These are phyloP conservation scores for Termitomyces sp. DNA, from an alignment of 768 basidiomycete genomes.

Conservation along the genomic window DNA sequence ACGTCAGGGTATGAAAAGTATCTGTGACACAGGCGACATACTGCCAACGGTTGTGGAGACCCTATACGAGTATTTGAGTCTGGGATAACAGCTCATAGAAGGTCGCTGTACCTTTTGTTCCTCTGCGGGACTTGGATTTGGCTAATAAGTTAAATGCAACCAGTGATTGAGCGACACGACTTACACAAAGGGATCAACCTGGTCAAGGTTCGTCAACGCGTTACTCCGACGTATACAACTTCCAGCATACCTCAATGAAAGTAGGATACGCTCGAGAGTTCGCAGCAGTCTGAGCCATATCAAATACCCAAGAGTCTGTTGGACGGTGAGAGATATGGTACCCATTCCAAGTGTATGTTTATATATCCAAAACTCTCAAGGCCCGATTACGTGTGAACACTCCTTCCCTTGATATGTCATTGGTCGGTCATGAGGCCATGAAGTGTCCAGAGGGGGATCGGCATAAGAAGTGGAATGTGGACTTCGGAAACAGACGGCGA, in stretches of 20 bases:
- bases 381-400: not conserved
- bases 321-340: not conserved
- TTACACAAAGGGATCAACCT: conserved; percentile 73
- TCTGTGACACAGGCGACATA: conserved; percentile 28
- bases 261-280: conserved; percentile 62
- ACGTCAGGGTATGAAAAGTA: not conserved
- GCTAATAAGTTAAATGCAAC: not conserved
- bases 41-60: conserved; percentile 75
- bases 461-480: not conserved
- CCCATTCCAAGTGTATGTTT: not conserved
- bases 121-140: conserved; percentile 33
- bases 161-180: conserved; percentile 14
- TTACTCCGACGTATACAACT: not conserved
- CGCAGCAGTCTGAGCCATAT: conserved; percentile 34
- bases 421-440: not conserved
- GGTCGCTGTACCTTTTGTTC: conserved; percentile 48
- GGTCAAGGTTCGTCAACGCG: not conserved
- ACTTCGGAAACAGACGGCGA: no score
- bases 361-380: not conserved
- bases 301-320: not conserved
- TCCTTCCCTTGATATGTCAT: not conserved
- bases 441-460: not conserved
- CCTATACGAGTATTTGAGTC: conserved; percentile 29
- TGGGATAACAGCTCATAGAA: not conserved
- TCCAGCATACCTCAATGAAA: conserved; percentile 44